Conservation (phyloP, 495 filamentous ascomycete genomes). For the Xylaria nigripes region DNA sequence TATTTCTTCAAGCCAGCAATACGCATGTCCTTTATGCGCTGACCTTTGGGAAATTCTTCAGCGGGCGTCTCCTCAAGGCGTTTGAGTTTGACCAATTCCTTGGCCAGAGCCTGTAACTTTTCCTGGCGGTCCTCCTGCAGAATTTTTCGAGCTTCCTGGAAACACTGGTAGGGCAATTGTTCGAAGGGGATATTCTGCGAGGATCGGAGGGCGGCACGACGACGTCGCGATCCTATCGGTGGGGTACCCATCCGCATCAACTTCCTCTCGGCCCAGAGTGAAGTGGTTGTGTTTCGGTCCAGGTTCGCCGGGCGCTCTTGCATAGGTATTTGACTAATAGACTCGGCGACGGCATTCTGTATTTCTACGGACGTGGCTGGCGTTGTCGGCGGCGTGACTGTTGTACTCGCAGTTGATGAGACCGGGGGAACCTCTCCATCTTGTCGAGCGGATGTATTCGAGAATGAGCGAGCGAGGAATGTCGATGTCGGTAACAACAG, state of each 20-base stretch:
- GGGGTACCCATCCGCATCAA: constrained; percentile 49
- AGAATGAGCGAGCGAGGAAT: constrained; percentile 38
- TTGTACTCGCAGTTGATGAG: constrained; percentile 20
- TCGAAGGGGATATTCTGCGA: constrained; percentile 77
- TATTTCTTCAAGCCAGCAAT: constrained; percentile 63
- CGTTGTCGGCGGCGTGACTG: constrained; percentile 4
- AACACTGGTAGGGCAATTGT: constrained; percentile 89
- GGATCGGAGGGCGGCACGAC: constrained; percentile 64
- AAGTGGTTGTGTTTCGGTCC: constrained; percentile 30
- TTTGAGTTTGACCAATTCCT: constrained; percentile 51
- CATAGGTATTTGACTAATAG: constrained; percentile 12
- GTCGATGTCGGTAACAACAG: constrained; percentile 24
- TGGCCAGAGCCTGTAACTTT: constrained; percentile 62
- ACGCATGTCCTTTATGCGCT: constrained; percentile 53
- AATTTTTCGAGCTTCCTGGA: constrained; percentile 87
- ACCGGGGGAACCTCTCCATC: constrained; percentile 32
- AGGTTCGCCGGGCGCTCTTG: constrained; percentile 23
- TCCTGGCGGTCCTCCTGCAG: constrained; percentile 71
- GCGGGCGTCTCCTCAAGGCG: constrained; percentile 49
- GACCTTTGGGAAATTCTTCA: constrained; percentile 50
- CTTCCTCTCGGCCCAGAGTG: constrained; percentile 48
- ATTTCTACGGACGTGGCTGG: not conserved
- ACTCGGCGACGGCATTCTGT: not conserved
- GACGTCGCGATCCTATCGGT: constrained; percentile 72
- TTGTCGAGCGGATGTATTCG: constrained; percentile 31